Evolutionary conservation across 1,139 yeast genomes (phyloP).

Genomic region (Suhomyces bribrorum): DNA sequence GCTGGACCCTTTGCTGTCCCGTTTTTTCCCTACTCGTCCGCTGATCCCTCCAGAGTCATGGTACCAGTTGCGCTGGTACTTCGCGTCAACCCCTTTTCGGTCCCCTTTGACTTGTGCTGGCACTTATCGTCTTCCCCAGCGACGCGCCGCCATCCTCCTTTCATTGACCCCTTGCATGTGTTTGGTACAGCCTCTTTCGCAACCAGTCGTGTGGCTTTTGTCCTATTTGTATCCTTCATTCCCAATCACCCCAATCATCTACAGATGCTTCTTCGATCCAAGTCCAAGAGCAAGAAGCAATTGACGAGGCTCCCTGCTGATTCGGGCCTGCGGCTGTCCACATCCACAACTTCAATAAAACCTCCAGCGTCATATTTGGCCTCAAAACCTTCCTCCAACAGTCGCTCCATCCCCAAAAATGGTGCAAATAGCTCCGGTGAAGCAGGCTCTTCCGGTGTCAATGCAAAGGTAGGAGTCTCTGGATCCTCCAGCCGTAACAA

Average conservation of each 20-base stretch:
- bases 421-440: neutral
- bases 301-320: constrained; percentile 2
- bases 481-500: neutral
- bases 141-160: no score
- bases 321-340: neutral
- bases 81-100: no score
- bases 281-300: constrained; percentile 2
- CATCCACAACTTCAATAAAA: neutral
- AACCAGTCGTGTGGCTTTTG: constrained; percentile 6
- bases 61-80: no score
- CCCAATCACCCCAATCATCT: constrained; percentile 3
- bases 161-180: neutral
- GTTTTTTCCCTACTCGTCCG: no score
- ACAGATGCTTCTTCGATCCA: neutral
- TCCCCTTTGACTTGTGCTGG: no score
- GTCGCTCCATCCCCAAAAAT: constrained; percentile 2
- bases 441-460: neutral
- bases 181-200: constrained; percentile 6
- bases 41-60: no score
- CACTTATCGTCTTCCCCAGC: no score
- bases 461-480: neutral
- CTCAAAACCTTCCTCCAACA: neutral
- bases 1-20: no score
- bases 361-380: neutral
- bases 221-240: constrained; percentile 6